Evolutionary conservation across 2,329 filamentous ascomycete species (phyloP), one percentile per base, ranked within the genome.

Genomic region (Fusarium globosum): DNA sequence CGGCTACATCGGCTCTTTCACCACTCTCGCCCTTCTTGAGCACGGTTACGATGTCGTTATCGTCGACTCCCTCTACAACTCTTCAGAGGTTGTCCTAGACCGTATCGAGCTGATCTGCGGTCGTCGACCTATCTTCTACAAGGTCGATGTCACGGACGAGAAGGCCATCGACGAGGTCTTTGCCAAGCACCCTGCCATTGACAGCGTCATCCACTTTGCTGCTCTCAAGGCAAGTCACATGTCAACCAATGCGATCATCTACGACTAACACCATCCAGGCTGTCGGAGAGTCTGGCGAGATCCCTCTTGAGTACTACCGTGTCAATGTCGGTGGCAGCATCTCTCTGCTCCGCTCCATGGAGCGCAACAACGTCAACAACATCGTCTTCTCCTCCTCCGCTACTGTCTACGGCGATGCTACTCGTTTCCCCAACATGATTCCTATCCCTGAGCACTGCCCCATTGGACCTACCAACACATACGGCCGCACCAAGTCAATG

Each of bases 1-100:
- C 75, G 96, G 96, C 86, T 99, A 99, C 88, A 99, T 99, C 84
- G 96, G 96, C 82, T 98, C 96, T 57, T 98, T 98, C 88, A 99
- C 96, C 71, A 88, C 94, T 64, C 91, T 99, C 58, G 92, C 95
- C 61, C 93, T 99, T 33, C 94, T 99, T 77, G 89, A 98, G 81
- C 93, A 96, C 80, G 95, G 92, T 83, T 98, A 98, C 89, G 92
- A 98, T 83, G 96, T 99, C 73, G 93, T 99, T 82, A 94, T 99
- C 74, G 92, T 96, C 76, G 96, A 99, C 87, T 98, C 91, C 85
- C 90, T 98, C 76, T 97, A 97, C 92, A 99, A 99, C 86, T 98
- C 96, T 55, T 97, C 94, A 70, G 88, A 92, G 79, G 95, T 97
- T 80, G 94, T 93, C 74, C 85, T 99, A 78, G 96, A 97, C 84